A percentile compares a stretch with the other conserved stretches of the same genome.
phyloP scores from a whole-genome alignment of 441 rosid species.

The Populus hybrid region DNA sequence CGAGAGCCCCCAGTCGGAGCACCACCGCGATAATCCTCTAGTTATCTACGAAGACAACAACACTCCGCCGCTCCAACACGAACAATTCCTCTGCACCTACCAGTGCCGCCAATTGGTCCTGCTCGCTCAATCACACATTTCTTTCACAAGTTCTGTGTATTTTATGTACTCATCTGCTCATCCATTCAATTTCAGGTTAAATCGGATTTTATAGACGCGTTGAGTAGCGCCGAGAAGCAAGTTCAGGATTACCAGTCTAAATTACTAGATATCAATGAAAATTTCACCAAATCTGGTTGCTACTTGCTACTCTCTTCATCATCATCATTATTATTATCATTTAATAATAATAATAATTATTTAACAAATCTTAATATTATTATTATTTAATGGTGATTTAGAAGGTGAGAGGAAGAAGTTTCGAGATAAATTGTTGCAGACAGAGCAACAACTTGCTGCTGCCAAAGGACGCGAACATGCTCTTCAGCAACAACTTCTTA shows the following conservation, averaged over 20 bases:
- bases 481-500: conserved; percentile 68
- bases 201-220: conserved; percentile 81
- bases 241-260: conserved; percentile 56
- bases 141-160: background rate
- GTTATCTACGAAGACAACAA: conserved; percentile 64
- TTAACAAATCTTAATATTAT: background rate
- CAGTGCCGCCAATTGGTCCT: conserved; percentile 95
- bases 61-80: conserved; percentile 28
- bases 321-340: background rate
- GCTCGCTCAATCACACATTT: background rate
- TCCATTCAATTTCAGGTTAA: conserved; percentile 50
- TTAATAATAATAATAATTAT: no score
- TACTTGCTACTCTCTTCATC: background rate
- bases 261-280: conserved; percentile 48
- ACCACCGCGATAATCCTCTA: conserved; percentile 23
- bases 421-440: conserved; percentile 59
- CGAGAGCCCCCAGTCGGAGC: background rate
- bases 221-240: conserved; percentile 79
- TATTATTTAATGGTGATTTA: conserved; percentile 18
- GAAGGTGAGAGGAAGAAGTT: conserved; percentile 74
- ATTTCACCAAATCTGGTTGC: conserved; percentile 50
- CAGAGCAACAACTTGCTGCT: conserved; percentile 86
- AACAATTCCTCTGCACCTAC: conserved; percentile 49
- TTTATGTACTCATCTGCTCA: background rate
- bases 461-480: conserved; percentile 78